Base-by-base conservation (phyloP, 2,329 filamentous ascomycete genomes). In the Dactylella cylindrospora region DNA sequence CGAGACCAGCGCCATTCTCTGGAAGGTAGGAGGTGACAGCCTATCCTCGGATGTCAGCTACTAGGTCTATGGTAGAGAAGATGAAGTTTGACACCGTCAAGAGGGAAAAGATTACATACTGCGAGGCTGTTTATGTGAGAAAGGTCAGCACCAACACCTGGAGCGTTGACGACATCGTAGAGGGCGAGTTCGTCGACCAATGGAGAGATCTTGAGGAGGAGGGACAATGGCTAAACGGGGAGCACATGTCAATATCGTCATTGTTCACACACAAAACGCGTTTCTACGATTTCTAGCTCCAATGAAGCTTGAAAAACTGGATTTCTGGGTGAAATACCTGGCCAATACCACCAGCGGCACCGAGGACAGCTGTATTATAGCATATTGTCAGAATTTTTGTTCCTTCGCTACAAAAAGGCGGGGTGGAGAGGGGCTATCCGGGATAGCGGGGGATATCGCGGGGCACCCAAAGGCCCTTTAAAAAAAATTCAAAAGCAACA, bases 121-220 rank as follows among this genome's bases (percentile, higher is more conserved):
- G 93, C 91, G 70, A 82, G 81, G 65, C 90, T 88, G 62, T 91
- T 95, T 77, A 98, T 97, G 81, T 98, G 93, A 64, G 90, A 96
- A 64, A 98, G 84, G 75, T 98, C 93, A 71, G 91, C 84, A 67
- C 90, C 88, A 72, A 98, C 93, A 76, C 93, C 93, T 70, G 90
- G 90, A 44, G 90, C 94, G 82, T 97, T 96, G 76, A 97, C 91
- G 68, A 98, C 90, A 95, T 98, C 93, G 80, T 96, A 98, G 70
- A 98, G 87, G 65, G 90, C 81, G 71, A 98, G 88, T 79, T 97
- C 88, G 71, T 91, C 86, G 71, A 98, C 80, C 72, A 89, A 83
- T 67, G 90, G 86, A 72, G 80, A 88, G 68, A 86, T 83, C 83
- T 98, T 98, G 74, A 97, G 82, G 70, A 98, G 86, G 69, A 98